Conservation (phyloP, 2,329 filamentous ascomycete genomes). For the Hawksworthiomyces lignivorus region DNA sequence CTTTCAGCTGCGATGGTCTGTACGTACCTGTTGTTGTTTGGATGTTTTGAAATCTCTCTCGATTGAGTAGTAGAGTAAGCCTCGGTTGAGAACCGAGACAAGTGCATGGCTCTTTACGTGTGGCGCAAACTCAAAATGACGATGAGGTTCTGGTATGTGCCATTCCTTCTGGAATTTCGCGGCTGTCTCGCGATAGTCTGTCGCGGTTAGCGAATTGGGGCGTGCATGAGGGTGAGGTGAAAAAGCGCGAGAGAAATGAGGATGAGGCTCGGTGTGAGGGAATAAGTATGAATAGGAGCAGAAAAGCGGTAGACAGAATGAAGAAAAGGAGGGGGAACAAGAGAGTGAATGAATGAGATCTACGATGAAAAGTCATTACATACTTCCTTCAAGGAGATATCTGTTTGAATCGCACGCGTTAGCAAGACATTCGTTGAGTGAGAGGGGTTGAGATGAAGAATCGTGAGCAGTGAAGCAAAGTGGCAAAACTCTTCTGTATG, state of each 20-base stretch:
- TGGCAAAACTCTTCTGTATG: too few relatives aligned
- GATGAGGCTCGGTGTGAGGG: too few relatives aligned
- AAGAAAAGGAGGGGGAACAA: slow-evolving; percentile 9
- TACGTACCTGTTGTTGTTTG: slow-evolving; percentile 40
- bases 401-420: slow-evolving; percentile 31
- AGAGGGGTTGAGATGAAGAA: background rate
- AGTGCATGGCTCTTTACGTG: slow-evolving; percentile 59
- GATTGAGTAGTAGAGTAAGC: slow-evolving; percentile 52
- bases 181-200: slow-evolving; percentile 61
- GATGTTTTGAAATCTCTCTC: slow-evolving; percentile 43
- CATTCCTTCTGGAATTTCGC: slow-evolving; percentile 63
- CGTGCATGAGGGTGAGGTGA: background rate
- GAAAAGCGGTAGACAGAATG: background rate
- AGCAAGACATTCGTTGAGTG: slow-evolving; percentile 1
- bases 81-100: slow-evolving; percentile 55
- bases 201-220: slow-evolving; percentile 10
- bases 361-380: slow-evolving; percentile 27
- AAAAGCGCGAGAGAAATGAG: background rate
- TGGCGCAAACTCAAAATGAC: slow-evolving; percentile 55
- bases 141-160: slow-evolving; percentile 55
- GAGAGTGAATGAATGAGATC: slow-evolving; percentile 11
- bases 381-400: slow-evolving; percentile 57
- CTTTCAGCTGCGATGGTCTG: background rate
- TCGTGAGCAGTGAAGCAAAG: background rate
- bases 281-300: background rate